A percentile compares a stretch with the other conserved stretches of the same genome.
phyloP scores from a whole-genome alignment of 129 eudicot species.

The Gnaphalium uliginosum region DNA sequence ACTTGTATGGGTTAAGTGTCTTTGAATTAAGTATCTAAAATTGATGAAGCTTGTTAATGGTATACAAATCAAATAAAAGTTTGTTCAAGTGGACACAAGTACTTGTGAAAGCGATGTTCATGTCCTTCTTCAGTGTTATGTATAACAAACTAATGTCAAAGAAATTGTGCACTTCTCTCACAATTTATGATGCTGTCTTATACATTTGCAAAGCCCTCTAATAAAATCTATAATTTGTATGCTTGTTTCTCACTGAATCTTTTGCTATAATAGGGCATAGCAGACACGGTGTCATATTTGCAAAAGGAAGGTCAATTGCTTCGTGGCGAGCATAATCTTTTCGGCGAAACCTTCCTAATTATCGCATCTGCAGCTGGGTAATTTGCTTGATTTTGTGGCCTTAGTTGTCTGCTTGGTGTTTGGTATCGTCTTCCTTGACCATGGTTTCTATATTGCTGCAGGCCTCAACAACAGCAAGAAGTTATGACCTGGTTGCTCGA shows the following conservation, averaged over 20 bases:
- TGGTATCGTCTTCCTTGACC: constrained; percentile 10
- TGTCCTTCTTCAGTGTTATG: not conserved
- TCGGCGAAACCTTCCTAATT: constrained; percentile 88
- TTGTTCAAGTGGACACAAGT: not conserved
- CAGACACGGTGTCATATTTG: constrained; percentile 76
- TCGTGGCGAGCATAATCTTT: constrained; percentile 90
- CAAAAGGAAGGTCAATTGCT: constrained; percentile 84
- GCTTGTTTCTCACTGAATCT: constrained; percentile 8
- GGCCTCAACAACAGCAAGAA: constrained; percentile 95
- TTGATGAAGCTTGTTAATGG: constrained; percentile 5
- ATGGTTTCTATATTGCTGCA: constrained; percentile 34
- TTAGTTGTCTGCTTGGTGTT: constrained; percentile 22
- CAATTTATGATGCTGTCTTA: not conserved
- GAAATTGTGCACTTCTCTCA: not conserved
- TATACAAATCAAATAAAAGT: not conserved
- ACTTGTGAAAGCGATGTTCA: not conserved
- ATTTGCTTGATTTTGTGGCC: not conserved
- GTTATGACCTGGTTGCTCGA: constrained; percentile 95
- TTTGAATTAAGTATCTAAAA: constrained; percentile 1
- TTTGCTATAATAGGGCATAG: constrained; percentile 62
- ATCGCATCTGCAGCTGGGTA: constrained; percentile 97
- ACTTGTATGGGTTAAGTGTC: constrained; percentile 6
- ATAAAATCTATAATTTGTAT: not conserved
- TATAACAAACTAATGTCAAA: not conserved
- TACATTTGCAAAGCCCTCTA: not conserved